phyloP scores from a whole-genome alignment of 768 basidiomycete species.

The Pisolithus orientalis region DNA sequence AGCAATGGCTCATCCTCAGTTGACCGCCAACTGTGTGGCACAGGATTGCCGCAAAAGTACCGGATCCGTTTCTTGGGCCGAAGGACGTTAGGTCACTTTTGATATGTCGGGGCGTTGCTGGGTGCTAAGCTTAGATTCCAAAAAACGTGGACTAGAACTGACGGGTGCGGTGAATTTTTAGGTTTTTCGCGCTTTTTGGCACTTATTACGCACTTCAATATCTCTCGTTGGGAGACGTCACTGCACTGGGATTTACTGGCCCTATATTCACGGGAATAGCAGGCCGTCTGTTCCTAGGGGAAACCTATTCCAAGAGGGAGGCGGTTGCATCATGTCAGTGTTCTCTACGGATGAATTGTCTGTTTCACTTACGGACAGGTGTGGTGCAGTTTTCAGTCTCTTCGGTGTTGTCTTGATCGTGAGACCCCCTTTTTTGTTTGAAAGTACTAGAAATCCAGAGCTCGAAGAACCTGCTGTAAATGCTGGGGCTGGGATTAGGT shows the following conservation, averaged over 20 bases:
- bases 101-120: constrained; percentile 53
- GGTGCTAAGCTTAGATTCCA: constrained; percentile 32
- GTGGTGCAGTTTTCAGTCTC: constrained; percentile 50
- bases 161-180: background rate
- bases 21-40: background rate
- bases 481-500: constrained; percentile 30
- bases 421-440: constrained; percentile 71
- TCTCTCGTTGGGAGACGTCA: constrained; percentile 73
- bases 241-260: constrained; percentile 67
- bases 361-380: background rate
- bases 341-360: background rate
- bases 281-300: constrained; percentile 57
- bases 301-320: constrained; percentile 50
- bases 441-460: constrained; percentile 15
- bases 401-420: constrained; percentile 78
- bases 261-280: constrained; percentile 61
- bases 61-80: constrained; percentile 63
- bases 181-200: constrained; percentile 72
- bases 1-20: background rate
- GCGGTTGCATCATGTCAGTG: constrained; percentile 45
- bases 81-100: constrained; percentile 58
- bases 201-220: constrained; percentile 69
- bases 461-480: background rate
- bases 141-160: too few relatives aligned
- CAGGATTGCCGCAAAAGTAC: constrained; percentile 36